Base-by-base conservation (phyloP, 2,329 filamentous ascomycete species). In the Pseudocercospora eumusae region DNA sequence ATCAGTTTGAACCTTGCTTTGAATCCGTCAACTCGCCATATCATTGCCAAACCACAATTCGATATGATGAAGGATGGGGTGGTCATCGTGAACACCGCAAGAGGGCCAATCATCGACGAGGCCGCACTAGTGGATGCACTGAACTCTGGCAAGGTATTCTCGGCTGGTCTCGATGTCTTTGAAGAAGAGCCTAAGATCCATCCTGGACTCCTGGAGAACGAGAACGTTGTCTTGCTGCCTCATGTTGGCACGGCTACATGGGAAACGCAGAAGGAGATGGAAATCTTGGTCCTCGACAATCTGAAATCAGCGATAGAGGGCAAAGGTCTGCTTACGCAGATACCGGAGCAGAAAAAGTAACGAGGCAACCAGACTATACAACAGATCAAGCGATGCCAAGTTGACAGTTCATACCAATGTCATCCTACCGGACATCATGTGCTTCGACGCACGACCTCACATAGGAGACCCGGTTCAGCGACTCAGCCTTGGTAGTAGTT, bases 191-290 rank as follows among this genome's bases (percentile, higher is more conserved):
- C 81, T 28, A 81, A 79, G 66, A 79, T 82, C 52, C 79, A 86
- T 64, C 76, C 78, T 0, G 84, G 82, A 0, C 71, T 83, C 55
- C 63, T 84, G 56, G 77, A 79, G 36, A 75, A 81, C 55, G 77
- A 79, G 68, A 82, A 82, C 56, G 79, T 78, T 3, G 83, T 86
- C 67, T 68, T 87, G 66, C 71, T 86, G 64, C 85, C 85, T 42
- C 85, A 87, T 68, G 82, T 87, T 65, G 85, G 84, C 20, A 87
- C 84, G 1, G 80, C 76, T 63, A 86, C 84, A 10, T 82, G 79
- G 69, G 84, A 87, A 73, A 86, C 84, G 21, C 84, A 86, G 75
- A 82, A 80, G 66, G 83, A 85, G 59, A 87, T 86, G 84, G 84
- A 87, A 71, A 69, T 85, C 57, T 70, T 86, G 65, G 84, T 86